Base-by-base conservation (phyloP, 2,329 filamentous ascomycete genomes). In the Fusarium veterinarium region DNA sequence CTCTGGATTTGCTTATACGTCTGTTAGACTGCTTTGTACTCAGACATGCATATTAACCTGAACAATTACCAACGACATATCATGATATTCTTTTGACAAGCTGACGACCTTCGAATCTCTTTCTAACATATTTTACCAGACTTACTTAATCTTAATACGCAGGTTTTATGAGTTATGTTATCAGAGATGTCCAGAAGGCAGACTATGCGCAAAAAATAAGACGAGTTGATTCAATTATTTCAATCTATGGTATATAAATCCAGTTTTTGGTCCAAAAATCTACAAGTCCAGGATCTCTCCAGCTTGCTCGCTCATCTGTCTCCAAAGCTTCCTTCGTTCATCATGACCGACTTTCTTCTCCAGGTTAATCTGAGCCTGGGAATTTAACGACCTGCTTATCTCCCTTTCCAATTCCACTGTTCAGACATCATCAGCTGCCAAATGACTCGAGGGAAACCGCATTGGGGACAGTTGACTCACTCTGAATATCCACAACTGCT, bases 201-300 rank as follows among this genome's bases (percentile, higher is more conserved):
- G 12, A 14, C 8, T 20, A 7, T 30, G 44, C 13, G 13, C 4
- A 14, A 46, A 37, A 37, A 16, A 11, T 46, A 6, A n/a, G 12
- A 28, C 13, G 44, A 5, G 12, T n/a, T n/a, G 6, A 46, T 11
- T 9, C 13, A 16, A 11, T n/a, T 3, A 14, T 46, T 8, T 46
- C 8, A 16, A 16, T 46, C 44, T 30, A 14, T 4, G 3, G 6
- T 30, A 30, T 5, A 30, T n/a, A 8, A n/a, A 5, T 30, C 13
- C 8, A 11, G 8, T 7, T 6, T 4, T 6, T 4, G 1, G 7
- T 13, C 17, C 5, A 28, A 6, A 6, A 4, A 28, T 45, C 28
- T 46, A 46, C 13, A 46, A n/a, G 3, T 46, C 28, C 28, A 30
- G 1, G 19, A n/a, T 10, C 0, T 46, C 19, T 8, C 28, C 44